phyloP scores from a whole-genome alignment of 2,329 filamentous ascomycete genomes.

The Hymenoscyphus linearis region DNA sequence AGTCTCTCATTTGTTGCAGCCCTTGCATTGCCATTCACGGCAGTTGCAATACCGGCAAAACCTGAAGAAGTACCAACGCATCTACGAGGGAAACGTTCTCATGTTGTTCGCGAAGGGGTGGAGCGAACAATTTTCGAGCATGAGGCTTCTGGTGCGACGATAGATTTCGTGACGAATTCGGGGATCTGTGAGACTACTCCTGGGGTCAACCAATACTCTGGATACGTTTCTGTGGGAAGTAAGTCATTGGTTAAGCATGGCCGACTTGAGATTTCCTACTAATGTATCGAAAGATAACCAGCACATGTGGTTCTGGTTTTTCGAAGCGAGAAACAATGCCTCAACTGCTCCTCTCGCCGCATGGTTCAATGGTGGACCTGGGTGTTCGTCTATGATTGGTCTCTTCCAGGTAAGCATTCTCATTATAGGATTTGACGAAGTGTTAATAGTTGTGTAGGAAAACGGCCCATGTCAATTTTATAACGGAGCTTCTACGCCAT shows the following conservation, averaged over 20 bases:
- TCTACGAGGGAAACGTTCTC: conserved; percentile 30
- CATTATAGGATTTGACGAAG: background rate
- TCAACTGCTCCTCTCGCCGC: conserved; percentile 38
- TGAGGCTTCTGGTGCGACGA: conserved; percentile 38
- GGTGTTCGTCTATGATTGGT: conserved; percentile 51
- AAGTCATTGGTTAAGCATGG: background rate
- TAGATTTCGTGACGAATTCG: conserved; percentile 47
- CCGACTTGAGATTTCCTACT: background rate
- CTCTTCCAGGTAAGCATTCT: conserved; percentile 50
- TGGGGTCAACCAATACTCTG: conserved; percentile 46
- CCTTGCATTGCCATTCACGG: conserved; percentile 12
- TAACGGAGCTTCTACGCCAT: conserved; percentile 36
- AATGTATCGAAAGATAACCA: conserved; percentile 15
- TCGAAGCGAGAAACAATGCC: conserved; percentile 50
- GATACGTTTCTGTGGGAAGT: conserved; percentile 43
- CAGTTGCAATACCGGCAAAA: conserved; percentile 15
- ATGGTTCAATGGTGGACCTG: conserved; percentile 44
- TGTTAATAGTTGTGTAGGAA: conserved; percentile 27
- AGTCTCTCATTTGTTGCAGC: conserved; percentile 4
- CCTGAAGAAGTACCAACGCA: conserved; percentile 3
- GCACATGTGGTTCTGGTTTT: conserved; percentile 43
- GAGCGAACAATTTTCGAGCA: conserved; percentile 45
- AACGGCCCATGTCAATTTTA: conserved; percentile 40
- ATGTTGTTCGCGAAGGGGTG: conserved; percentile 33
- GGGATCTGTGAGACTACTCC: conserved; percentile 46